phyloP scores from a whole-genome alignment of 2,329 filamentous ascomycete species.

The Bipolaris bicolor region DNA sequence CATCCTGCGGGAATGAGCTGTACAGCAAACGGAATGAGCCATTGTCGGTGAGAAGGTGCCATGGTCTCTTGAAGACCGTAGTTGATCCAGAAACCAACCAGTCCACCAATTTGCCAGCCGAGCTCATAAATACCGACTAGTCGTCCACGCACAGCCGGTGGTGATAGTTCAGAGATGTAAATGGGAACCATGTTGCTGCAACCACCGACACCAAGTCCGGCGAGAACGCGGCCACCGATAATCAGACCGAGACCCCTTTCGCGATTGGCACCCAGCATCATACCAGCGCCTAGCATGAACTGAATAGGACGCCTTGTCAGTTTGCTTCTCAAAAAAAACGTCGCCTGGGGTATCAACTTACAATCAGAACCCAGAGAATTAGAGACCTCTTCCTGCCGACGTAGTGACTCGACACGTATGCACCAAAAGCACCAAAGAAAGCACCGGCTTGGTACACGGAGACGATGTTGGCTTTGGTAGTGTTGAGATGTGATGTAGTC shows the following conservation, averaged over 20 bases:
- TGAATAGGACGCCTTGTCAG: slow-evolving; percentile 1
- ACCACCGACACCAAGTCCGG: slow-evolving; percentile 63
- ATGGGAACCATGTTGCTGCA: slow-evolving; percentile 65
- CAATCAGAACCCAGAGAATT: slow-evolving; percentile 62
- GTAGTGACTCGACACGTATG: slow-evolving; percentile 68
- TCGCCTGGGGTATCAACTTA: slow-evolving; percentile 2
- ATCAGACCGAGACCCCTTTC: slow-evolving; percentile 61
- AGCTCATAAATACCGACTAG: slow-evolving; percentile 58
- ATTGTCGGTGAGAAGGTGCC: slow-evolving; percentile 52
- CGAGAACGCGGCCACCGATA: slow-evolving; percentile 63
- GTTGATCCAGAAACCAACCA: slow-evolving; percentile 48
- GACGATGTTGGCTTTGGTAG: slow-evolving; percentile 76
- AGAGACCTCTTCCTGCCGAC: slow-evolving; percentile 71
- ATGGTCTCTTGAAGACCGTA: slow-evolving; percentile 55
- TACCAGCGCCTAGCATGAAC: slow-evolving; percentile 71
- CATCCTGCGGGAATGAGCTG: slow-evolving; percentile 71
- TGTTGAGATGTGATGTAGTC: slow-evolving; percentile 56
- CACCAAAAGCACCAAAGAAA: slow-evolving; percentile 71
- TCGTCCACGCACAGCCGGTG: slow-evolving; percentile 64
- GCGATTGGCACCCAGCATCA: slow-evolving; percentile 67
- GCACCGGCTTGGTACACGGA: slow-evolving; percentile 82
- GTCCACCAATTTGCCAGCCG: slow-evolving; percentile 57
- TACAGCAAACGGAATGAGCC: slow-evolving; percentile 62
- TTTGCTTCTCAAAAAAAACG: not conserved
- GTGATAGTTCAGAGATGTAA: slow-evolving; percentile 64